Percentiles rank a stretch among this genome's conserved stretches.
phyloP scores from a whole-genome alignment of 2,329 filamentous ascomycete species.

The Aspergillus uvarum region DNA sequence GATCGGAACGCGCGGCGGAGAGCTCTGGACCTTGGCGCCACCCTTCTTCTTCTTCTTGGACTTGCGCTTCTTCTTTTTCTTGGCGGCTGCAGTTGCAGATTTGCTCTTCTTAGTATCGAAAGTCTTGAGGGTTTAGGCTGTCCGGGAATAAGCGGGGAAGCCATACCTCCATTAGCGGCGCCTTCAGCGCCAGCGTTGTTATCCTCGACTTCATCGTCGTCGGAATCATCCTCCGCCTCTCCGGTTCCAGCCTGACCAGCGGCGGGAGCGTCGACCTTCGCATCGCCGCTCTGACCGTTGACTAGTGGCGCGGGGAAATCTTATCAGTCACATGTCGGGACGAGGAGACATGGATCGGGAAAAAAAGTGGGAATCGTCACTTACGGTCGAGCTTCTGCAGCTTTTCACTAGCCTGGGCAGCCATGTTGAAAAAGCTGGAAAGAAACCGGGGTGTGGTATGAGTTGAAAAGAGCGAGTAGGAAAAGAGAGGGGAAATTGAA shows the following conservation, averaged over 20 bases:
- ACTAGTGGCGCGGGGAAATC: conserved; percentile 29
- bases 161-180: conserved; percentile 38
- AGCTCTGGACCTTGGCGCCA: conserved; percentile 67
- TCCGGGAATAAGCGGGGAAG: conserved; percentile 1
- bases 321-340: conserved; percentile 20
- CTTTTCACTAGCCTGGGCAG: conserved; percentile 43
- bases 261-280: conserved; percentile 33
- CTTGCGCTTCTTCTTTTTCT: conserved; percentile 85
- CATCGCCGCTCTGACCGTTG: conserved; percentile 40
- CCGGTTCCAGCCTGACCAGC: conserved; percentile 40
- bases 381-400: conserved; percentile 43
- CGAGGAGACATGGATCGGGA: neutral
- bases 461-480: conserved; percentile 23
- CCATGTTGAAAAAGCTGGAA: conserved; percentile 36
- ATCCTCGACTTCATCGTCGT: conserved; percentile 53
- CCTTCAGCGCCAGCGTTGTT: conserved; percentile 44
- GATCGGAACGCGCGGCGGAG: conserved; percentile 71
- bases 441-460: conserved; percentile 18
- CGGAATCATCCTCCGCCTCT: conserved; percentile 55
- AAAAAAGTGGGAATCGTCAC: conserved; percentile 13
- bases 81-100: conserved; percentile 41
- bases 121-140: neutral
- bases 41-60: conserved; percentile 68
- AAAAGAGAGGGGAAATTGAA: conserved; percentile 19
- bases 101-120: too few relatives aligned